phyloP scores from a whole-genome alignment of 352 stramenopile species.

The Phytophthora tentaculata region DNA sequence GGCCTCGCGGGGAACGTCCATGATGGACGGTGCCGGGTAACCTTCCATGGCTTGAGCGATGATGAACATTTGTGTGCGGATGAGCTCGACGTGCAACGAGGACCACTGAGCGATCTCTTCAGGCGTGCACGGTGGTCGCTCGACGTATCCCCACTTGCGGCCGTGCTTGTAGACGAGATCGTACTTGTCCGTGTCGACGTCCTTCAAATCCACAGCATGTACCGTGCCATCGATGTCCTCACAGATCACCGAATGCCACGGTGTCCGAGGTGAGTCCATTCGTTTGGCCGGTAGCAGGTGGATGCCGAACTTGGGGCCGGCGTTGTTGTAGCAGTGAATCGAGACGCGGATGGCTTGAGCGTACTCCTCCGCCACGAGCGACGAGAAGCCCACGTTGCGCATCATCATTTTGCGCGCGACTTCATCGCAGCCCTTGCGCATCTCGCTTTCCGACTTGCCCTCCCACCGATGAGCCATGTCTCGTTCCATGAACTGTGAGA shows the following conservation, averaged over 20 bases:
- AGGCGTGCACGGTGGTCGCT: no score
- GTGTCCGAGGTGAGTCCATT: conserved; percentile 4
- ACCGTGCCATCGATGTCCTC: background rate
- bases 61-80: no score
- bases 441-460: conserved; percentile 11
- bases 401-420: conserved; percentile 32
- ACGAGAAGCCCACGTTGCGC: conserved; percentile 25
- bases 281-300: background rate
- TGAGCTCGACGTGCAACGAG: no score
- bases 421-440: conserved; percentile 17
- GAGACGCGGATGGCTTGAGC: conserved; percentile 19
- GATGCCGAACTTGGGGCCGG: conserved; percentile 27
- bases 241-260: no score
- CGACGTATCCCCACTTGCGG: no score
- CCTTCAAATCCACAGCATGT: conserved; percentile 4
- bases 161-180: no score
- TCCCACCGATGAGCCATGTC: conserved; percentile 19
- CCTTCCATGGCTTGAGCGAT: no score
- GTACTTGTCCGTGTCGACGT: conserved; percentile 32
- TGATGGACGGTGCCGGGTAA: no score
- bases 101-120: no score
- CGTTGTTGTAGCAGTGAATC: conserved; percentile 28
- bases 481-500: conserved; percentile 28
- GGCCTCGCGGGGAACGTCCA: no score
- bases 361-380: conserved; percentile 16